Base-by-base conservation (phyloP, 2,329 filamentous ascomycete genomes). In the Colletotrichum sp. region DNA sequence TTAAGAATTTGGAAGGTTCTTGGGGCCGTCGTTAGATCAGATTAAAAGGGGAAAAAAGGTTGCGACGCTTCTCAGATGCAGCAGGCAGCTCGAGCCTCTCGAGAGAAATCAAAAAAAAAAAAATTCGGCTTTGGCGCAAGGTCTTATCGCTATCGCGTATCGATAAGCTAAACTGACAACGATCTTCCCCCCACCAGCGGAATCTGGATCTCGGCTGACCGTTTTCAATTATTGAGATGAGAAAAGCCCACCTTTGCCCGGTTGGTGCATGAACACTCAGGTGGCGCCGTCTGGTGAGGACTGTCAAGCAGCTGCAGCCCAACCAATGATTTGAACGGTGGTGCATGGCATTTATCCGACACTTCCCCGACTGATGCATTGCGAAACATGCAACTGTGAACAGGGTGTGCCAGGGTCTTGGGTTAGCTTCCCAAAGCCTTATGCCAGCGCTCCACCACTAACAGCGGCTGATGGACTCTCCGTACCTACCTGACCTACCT, bases 401-500 rank as follows among this genome's bases (percentile, higher is more conserved):
- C 66, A 69, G 59, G 62, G 56, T 73, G 38, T 74, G 68, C 63
- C 73, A 74, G 74, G 64, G 74, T 74, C 71, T 73, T 70, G 70
- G 58, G 26, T 26, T 66, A 76, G 63, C 71, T 75, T 28, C 62
- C 61, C 62, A 59, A 58, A 43, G 62, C 69, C 48, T 74, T 63
- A 75, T 75, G 73, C 73, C 63, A 73, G 69, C 63, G 73, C 69
- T 75, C 73, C 73, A 75, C 73, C 73, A 73, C 73, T 75, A 73
- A 64, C 21, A 75, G 69, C 63, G 73, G 69, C 63, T 73, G 69
- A 75, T 58, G 69, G 69, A 56, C 73, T 28, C 69, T 36, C 68
- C 71, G 32, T 74, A 59, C 63, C 69, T 76, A 48, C 58, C 61
- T n/a, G 28, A 59, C 48, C 58, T 71, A 59, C 36, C 55, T 55